Base-by-base conservation (phyloP, 2,329 filamentous ascomycete species). In the Fusarium transvaalense region DNA sequence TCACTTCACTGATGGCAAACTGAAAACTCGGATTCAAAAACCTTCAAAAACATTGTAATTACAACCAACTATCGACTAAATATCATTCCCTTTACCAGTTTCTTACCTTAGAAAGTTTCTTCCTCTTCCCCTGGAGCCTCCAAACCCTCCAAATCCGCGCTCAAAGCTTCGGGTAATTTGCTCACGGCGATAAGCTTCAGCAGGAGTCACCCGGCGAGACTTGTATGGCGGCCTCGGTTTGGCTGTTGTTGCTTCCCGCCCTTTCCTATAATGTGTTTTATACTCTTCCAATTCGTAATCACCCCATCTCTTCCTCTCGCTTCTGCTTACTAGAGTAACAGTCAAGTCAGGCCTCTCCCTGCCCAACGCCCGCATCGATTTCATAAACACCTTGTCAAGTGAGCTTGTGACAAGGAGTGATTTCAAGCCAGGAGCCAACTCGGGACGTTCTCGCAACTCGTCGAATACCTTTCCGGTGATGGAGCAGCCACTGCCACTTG, bases 361-460 rank as follows among this genome's bases (percentile, higher is more conserved):
- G 1, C 52, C 27, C 37, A 71, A 21, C 10, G 14, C 39, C n/a
- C 59, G 56, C 62, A 71, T 54, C 0, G 56, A 31, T 38, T 67
- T 69, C 68, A 71, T 64, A 9, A 67, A n/a, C n/a, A n/a, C n/a
- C n/a, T n/a, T n/a, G n/a, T n/a, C n/a, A n/a, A n/a, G n/a, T n/a
- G n/a, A n/a, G n/a, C n/a, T n/a, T n/a, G n/a, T n/a, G n/a, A 71
- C 2, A 3, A 56, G 17, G 3, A 69, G 27, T 2, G n/a, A 34
- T 37, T 53, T 60, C 10, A 71, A 25, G n/a, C 46, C 58, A 21
- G 68, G 61, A 37, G 14, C 61, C 61, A 32, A 61, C 25, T 64
- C 51, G 4, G 62, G 59, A 2, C 69, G 48, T 27, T 48, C 45
- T 10, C 38, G 52, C 3, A 67, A 8, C 13, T 51, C 23, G 5